Evolutionary conservation across 768 basidiomycete genomes (phyloP).

Genomic region (Tylopilus subfusipes): DNA sequence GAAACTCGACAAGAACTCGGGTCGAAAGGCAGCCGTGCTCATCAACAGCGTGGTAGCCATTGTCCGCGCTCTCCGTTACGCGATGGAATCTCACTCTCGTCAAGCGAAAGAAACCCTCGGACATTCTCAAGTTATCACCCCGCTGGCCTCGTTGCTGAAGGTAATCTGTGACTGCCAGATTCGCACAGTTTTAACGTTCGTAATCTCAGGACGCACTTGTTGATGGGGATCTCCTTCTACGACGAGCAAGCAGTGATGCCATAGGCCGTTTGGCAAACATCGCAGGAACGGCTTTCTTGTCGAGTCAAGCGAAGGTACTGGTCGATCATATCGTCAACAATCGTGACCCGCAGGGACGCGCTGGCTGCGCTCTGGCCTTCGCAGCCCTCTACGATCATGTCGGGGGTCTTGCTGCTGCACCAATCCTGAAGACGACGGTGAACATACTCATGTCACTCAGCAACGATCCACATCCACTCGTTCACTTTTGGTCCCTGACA

Average conservation of each 20-base stretch:
- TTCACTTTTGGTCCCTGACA: conserved; percentile 89
- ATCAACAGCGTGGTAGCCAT: conserved; percentile 79
- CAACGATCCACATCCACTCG: conserved; percentile 94
- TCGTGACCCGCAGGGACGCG: conserved; percentile 86
- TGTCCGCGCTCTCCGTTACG: conserved; percentile 61
- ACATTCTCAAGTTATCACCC: conserved; percentile 53
- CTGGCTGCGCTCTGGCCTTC: conserved; percentile 91
- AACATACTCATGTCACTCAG: conserved; percentile 93
- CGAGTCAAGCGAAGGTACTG: conserved; percentile 81
- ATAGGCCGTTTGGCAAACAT: conserved; percentile 84
- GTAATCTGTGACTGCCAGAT: conserved; percentile 37
- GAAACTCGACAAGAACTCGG: conserved; percentile 83
- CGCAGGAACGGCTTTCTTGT: conserved; percentile 80
- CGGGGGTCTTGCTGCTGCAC: conserved; percentile 91
- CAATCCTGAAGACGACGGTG: conserved; percentile 91
- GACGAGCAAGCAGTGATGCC: conserved; percentile 79
- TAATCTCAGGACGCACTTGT: conserved; percentile 64
- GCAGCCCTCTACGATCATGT: conserved; percentile 90
- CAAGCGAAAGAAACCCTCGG: conserved; percentile 68
- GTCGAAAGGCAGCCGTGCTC: conserved; percentile 78
- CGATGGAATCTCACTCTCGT: conserved; percentile 48
- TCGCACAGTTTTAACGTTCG: conserved; percentile 8
- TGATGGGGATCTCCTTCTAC: conserved; percentile 73
- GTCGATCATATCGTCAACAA: conserved; percentile 95
- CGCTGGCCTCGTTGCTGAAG: conserved; percentile 73